Evolutionary conservation across 768 basidiomycete species (phyloP).

Genomic region (Hypholoma sublateritium): DNA sequence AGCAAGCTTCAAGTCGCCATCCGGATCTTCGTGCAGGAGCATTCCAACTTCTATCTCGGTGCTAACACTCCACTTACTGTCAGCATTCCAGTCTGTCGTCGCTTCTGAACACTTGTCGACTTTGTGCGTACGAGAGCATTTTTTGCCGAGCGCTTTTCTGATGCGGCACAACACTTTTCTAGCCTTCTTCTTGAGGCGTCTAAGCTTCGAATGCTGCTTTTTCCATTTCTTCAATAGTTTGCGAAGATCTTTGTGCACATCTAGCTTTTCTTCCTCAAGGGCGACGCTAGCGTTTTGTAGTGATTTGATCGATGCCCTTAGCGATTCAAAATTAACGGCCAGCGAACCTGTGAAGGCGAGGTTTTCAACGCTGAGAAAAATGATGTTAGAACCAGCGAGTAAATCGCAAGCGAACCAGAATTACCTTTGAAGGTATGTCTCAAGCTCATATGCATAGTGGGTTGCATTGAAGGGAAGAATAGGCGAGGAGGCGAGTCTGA

Average conservation of each 20-base stretch:
- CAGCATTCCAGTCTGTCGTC: too few relatives aligned
- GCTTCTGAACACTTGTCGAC: background rate
- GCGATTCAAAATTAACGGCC: conserved; percentile 32
- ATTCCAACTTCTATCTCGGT: conserved; percentile 14
- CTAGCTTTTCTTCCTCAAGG: conserved; percentile 56
- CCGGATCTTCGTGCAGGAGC: conserved; percentile 15
- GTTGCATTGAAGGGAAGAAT: conserved; percentile 74
- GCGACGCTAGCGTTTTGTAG: conserved; percentile 49
- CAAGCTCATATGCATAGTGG: conserved; percentile 64
- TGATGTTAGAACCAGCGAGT: background rate
- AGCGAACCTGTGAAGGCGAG: conserved; percentile 26
- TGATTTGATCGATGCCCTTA: conserved; percentile 45
- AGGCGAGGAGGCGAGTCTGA: conserved; percentile 59
- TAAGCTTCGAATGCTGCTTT: conserved; percentile 24
- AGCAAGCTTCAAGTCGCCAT: background rate
- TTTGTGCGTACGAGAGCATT: conserved; percentile 14
- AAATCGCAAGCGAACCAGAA: conserved; percentile 12
- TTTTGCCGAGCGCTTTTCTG: conserved; percentile 13
- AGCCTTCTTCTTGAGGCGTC: conserved; percentile 1
- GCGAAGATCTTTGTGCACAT: conserved; percentile 49
- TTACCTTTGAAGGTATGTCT: conserved; percentile 56
- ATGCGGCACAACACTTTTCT: conserved; percentile 10
- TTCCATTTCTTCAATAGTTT: conserved; percentile 34
- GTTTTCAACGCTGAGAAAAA: conserved; percentile 44
- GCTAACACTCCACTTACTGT: too few relatives aligned